Evolutionary conservation across 345 rosid genomes (phyloP).

Genomic region (Pelargonium nanum): DNA sequence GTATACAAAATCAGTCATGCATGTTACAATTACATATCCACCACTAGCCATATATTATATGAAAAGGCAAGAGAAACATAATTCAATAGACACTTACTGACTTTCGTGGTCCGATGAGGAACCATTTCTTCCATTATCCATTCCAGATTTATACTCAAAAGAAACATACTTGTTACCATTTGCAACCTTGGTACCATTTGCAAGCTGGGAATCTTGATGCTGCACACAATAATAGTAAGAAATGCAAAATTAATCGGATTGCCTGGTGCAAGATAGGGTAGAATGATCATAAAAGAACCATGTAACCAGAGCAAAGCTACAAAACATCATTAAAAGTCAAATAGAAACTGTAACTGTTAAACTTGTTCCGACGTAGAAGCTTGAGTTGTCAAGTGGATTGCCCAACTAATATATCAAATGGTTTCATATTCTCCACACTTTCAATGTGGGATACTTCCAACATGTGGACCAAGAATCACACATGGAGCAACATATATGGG

Average conservation of each 20-base stretch:
- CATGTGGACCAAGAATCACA: too few species aligned
- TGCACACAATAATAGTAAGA: constrained; percentile 24
- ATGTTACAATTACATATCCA: background rate
- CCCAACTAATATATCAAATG: too few species aligned
- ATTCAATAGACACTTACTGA: constrained; percentile 62
- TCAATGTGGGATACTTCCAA: too few species aligned
- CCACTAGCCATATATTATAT: constrained; percentile 4
- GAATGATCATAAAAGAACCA: background rate
- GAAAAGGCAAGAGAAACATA: constrained; percentile 8
- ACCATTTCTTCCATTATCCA: constrained; percentile 80
- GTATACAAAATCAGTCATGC: background rate
- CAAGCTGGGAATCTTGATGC: constrained; percentile 80
- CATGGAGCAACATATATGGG: too few species aligned
- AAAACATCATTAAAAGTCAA: background rate
- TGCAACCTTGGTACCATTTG: constrained; percentile 64
- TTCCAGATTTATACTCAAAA: constrained; percentile 91
- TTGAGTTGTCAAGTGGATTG: too few species aligned
- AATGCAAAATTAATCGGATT: background rate
- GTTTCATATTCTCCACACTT: too few species aligned
- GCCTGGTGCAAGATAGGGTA: background rate
- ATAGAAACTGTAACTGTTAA: background rate
- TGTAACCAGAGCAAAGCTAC: background rate
- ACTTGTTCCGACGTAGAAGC: too few species aligned
- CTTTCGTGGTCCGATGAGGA: constrained; percentile 95
- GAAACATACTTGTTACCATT: constrained; percentile 82